Evolutionary conservation across 768 basidiomycete species (phyloP).

Genomic region (Phanerochaete sordida): DNA sequence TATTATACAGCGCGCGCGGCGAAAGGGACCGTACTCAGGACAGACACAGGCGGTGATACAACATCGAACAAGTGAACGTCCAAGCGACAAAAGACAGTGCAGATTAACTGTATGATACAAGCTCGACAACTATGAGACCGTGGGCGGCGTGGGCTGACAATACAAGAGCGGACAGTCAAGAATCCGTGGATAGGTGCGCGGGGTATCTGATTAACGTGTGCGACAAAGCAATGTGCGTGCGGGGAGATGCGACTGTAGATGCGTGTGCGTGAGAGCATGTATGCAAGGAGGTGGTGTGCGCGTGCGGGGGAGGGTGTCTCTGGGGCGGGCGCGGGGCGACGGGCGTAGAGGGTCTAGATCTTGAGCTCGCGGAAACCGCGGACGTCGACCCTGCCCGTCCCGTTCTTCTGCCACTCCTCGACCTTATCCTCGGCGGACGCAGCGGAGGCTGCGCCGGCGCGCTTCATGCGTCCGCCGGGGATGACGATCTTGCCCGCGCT

Average conservation of each 20-base stretch:
- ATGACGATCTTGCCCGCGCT: slow-evolving; percentile 57
- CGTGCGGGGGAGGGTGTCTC: no score
- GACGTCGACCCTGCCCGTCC: slow-evolving; percentile 70
- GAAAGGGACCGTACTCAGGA: no score
- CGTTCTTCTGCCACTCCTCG: slow-evolving; percentile 63
- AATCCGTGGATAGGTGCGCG: neutral
- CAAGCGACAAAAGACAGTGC: neutral
- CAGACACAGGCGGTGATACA: no score
- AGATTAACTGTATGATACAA: neutral
- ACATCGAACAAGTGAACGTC: no score
- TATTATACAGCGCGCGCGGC: no score
- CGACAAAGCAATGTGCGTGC: neutral
- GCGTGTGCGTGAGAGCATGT: neutral
- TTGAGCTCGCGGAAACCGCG: slow-evolving; percentile 75
- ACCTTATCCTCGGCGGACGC: slow-evolving; percentile 26
- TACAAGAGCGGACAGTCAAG: neutral
- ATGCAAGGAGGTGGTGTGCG: neutral
- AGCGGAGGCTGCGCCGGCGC: slow-evolving; percentile 15
- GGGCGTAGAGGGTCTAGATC: slow-evolving; percentile 38
- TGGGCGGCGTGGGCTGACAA: neutral
- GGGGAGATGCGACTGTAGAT: neutral
- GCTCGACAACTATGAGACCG: neutral
- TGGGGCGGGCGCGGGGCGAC: neutral
- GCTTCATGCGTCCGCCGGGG: slow-evolving; percentile 53
- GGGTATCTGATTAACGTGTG: neutral